Evolutionary conservation across 2,329 filamentous ascomycete genomes (phyloP).

Genomic region (Chalaropsis ovoidea): DNA sequence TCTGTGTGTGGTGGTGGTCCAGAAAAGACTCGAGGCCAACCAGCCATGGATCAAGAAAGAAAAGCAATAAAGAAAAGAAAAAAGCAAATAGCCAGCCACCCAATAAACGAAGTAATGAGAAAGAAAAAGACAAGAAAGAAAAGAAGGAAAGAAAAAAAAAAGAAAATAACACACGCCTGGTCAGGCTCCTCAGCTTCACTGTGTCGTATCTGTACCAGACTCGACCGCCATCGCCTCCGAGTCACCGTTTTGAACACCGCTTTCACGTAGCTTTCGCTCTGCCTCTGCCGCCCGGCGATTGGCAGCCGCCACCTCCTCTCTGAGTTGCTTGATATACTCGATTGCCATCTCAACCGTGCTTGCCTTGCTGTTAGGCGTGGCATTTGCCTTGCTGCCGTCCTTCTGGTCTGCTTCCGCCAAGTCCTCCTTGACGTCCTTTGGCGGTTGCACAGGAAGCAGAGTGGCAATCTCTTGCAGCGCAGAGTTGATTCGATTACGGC

Average conservation of each 20-base stretch:
- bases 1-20: not conserved
- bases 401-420: slow-evolving; percentile 40
- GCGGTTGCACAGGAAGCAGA: slow-evolving; percentile 57
- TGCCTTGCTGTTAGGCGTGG: slow-evolving; percentile 73
- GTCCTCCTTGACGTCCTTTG: slow-evolving; percentile 37
- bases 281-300: slow-evolving; percentile 53
- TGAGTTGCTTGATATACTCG: slow-evolving; percentile 80
- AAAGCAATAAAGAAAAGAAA: not conserved
- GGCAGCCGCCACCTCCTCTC: slow-evolving; percentile 59
- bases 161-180: not conserved
- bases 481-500: slow-evolving; percentile 88
- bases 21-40: not conserved
- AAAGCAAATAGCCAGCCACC: slow-evolving; percentile 2
- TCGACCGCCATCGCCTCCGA: slow-evolving; percentile 31
- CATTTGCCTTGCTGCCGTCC: slow-evolving; percentile 32
- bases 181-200: not conserved
- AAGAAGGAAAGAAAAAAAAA: not conserved
- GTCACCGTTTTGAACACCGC: slow-evolving; percentile 27
- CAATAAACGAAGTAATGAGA: not conserved
- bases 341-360: slow-evolving; percentile 97
- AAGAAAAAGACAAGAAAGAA: slow-evolving; percentile 3
- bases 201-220: slow-evolving; percentile 16
- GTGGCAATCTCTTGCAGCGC: slow-evolving; percentile 85
- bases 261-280: slow-evolving; percentile 47
- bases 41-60: not conserved